Evolutionary conservation across 2,329 filamentous ascomycete species (phyloP), one percentile per base, ranked within the genome.

Genomic region (Zelopaecilomyces penicillatus): DNA sequence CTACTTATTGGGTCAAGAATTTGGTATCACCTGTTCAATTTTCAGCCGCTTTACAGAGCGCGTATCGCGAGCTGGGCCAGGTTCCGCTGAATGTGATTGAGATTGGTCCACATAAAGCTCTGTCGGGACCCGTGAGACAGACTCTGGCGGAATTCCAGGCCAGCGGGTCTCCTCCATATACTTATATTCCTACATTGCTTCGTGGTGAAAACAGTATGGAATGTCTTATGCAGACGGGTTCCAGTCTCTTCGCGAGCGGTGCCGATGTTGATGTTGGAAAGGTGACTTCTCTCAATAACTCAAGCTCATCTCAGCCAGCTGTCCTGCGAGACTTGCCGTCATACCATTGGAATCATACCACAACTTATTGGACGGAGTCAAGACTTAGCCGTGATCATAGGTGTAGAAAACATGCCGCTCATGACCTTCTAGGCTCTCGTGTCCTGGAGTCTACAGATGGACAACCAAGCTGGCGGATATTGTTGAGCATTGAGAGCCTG

Each of bases 391-490:
- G 50, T 6, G 55, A 59, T 12, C 56, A 61, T 43, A 56, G 62
- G 5, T 51, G 60, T 40, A 55, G 62, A 6, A 50, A 50, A 37
- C 56, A 61, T 39, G 52, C 60, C 0, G 56, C 62, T 0, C 63
- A 68, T 35, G 67, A 71, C 45, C 52, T 73, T 1, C 52, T 71
- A 3, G 68, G 68, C 2, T 45, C 56, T 2, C 52, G 49, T 0
- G 54, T 54, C 2, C 44, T 45, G 3, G 51, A 51, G 10, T 50
- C 45, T 19, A 55, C 52, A 19, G 42, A 44, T 7, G 48, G 55
- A 2, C 51, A 55, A 37, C 51, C 54, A 7, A 47, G 45, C 2
- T 60, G 54, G 54, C 44, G 52, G 19, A 52, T 56, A 37, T 30
- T 53, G 19, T 36, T 60, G 4, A 38, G 48, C 12, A 27, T 54